Evolutionary conservation across 1,284 basidiomycete species (phyloP).

Genomic region (Psilocybe mexicana): DNA sequence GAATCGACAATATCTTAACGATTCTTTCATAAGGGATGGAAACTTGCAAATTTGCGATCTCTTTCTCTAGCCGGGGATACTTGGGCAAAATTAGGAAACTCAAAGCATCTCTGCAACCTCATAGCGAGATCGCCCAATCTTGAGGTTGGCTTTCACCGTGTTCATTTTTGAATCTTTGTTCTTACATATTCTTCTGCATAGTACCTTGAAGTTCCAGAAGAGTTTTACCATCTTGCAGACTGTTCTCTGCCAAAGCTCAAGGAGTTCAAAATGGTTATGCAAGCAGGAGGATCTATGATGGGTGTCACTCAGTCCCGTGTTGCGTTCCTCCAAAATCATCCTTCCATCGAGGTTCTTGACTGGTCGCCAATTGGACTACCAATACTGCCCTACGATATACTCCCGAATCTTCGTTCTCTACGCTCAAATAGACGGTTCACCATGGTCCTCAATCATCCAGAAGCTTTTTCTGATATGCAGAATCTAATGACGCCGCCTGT

Average conservation of each 20-base stretch:
- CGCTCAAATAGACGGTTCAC: conserved; percentile 34
- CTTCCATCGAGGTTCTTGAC: conserved; percentile 41
- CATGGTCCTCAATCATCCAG: conserved; percentile 29
- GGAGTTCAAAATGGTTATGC: conserved; percentile 35
- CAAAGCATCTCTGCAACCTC: conserved; percentile 34
- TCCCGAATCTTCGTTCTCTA: conserved; percentile 40
- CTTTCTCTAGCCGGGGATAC: conserved; percentile 38
- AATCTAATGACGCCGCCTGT: conserved; percentile 20
- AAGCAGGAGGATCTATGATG: conserved; percentile 33
- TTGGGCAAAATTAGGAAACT: conserved; percentile 38
- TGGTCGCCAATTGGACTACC: conserved; percentile 39
- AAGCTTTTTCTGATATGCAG: conserved; percentile 11
- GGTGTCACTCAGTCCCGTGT: conserved; percentile 34
- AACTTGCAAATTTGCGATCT: conserved; percentile 37
- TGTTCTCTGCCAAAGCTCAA: conserved; percentile 41
- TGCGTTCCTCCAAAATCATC: conserved; percentile 41
- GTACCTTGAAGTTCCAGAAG: conserved; percentile 44
- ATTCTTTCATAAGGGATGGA: conserved; percentile 36
- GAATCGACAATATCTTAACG: conserved; percentile 3
- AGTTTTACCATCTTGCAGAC: conserved; percentile 36
- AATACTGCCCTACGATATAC: conserved; percentile 23
- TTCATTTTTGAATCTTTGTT: background rate
- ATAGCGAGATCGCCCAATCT: conserved; percentile 37
- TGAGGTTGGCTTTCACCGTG: conserved; percentile 31
- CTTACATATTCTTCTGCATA: conserved; percentile 15